Conservation (phyloP, 768 basidiomycete species). For the Astraeus odoratus region DNA sequence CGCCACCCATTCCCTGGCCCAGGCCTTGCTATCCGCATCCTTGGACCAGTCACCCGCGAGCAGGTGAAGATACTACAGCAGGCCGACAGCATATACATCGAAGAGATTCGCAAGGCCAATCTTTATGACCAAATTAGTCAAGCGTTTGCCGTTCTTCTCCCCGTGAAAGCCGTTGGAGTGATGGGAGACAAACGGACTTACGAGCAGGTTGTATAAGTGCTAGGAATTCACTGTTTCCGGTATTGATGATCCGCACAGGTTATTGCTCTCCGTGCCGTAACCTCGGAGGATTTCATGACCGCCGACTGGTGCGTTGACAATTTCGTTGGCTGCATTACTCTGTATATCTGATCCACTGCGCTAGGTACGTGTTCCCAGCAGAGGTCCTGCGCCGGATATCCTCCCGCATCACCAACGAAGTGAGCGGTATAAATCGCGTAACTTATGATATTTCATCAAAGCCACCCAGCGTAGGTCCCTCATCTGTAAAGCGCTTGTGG, state of each 20-base stretch:
- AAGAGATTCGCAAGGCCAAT: slow-evolving; percentile 91
- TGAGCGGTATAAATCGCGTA: slow-evolving; percentile 91
- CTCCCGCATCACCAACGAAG: slow-evolving; percentile 96
- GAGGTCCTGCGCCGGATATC: slow-evolving; percentile 87
- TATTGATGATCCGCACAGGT: slow-evolving; percentile 42
- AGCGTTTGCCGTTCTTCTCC: slow-evolving; percentile 93
- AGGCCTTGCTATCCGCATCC: slow-evolving; percentile 94
- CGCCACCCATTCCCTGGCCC: slow-evolving; percentile 99
- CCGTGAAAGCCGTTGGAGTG: slow-evolving; percentile 95
- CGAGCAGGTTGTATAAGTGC: slow-evolving; percentile 57
- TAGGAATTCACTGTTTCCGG: background rate
- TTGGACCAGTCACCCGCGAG: slow-evolving; percentile 89
- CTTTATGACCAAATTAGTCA: slow-evolving; percentile 92
- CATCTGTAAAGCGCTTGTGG: background rate
- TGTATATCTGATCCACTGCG: slow-evolving; percentile 15
- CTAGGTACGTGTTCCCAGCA: slow-evolving; percentile 92
- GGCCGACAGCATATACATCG: slow-evolving; percentile 94
- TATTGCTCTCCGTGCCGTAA: slow-evolving; percentile 89
- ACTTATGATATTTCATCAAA: slow-evolving; percentile 97
- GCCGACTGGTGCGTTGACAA: slow-evolving; percentile 76
- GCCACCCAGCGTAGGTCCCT: slow-evolving; percentile 72
- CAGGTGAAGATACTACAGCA: slow-evolving; percentile 89
- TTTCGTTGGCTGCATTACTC: slow-evolving; percentile 15
- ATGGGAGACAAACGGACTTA: slow-evolving; percentile 97
- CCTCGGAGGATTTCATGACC: slow-evolving; percentile 99